phyloP scores from a whole-genome alignment of 2,329 filamentous ascomycete genomes.

The Cercospora janseana region DNA sequence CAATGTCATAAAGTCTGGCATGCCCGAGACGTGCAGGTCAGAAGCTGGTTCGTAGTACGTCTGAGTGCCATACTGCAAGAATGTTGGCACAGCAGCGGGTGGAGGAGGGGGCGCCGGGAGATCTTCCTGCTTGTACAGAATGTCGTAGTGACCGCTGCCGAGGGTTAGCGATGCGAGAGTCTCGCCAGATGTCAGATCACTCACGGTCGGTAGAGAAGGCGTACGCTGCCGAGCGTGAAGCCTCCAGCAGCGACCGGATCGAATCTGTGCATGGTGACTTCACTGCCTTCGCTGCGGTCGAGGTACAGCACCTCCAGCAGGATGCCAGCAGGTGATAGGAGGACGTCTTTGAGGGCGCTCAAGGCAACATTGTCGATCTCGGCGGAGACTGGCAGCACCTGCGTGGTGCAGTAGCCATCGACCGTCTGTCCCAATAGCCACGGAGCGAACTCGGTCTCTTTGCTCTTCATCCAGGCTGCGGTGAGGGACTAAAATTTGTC shows the following conservation, averaged over 20 bases:
- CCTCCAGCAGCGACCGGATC: constrained; percentile 45
- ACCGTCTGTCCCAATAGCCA: constrained; percentile 66
- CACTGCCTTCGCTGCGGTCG: constrained; percentile 74
- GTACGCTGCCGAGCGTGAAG: constrained; percentile 60
- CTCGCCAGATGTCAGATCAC: constrained; percentile 33
- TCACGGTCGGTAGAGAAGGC: constrained; percentile 66
- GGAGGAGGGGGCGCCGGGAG: constrained; percentile 39
- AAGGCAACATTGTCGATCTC: constrained; percentile 93
- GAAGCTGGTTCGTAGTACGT: constrained; percentile 31
- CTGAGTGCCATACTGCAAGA: constrained; percentile 36
- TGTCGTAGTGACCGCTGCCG: constrained; percentile 80
- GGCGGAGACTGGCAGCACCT: constrained; percentile 70
- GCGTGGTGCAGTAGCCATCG: constrained; percentile 65
- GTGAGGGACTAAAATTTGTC: constrained; percentile 64
- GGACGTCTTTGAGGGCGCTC: constrained; percentile 69
- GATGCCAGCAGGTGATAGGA: constrained; percentile 76
- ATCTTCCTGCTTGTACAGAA: constrained; percentile 72
- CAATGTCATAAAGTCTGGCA: constrained; percentile 43
- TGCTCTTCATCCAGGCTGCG: constrained; percentile 77
- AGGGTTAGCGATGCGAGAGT: constrained; percentile 25
- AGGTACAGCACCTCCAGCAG: constrained; percentile 87
- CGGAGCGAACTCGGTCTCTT: constrained; percentile 65
- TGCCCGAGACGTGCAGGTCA: constrained; percentile 30
- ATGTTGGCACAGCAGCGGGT: constrained; percentile 33
- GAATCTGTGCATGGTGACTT: constrained; percentile 70